Percentiles rank a stretch among this genome's conserved stretches.
phyloP scores from a whole-genome alignment of 495 filamentous ascomycete species.

The Annulohypoxylon nitens region DNA sequence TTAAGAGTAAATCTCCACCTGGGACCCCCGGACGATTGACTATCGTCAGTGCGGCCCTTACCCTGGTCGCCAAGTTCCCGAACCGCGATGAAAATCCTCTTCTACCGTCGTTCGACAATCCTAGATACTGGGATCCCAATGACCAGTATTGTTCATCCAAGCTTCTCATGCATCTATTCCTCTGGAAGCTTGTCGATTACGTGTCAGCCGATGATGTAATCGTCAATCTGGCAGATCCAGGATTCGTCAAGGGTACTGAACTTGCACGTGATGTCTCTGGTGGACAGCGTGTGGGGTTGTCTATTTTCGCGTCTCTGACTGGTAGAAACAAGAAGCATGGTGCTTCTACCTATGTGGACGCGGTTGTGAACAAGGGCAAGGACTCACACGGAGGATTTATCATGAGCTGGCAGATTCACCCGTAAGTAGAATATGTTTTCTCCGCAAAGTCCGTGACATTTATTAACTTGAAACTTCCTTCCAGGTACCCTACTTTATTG shows the following conservation, averaged over 20 bases:
- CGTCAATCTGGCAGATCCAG: constrained; percentile 63
- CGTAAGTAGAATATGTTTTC: constrained; percentile 50
- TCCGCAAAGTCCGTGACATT: too few relatives aligned
- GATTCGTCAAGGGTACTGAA: constrained; percentile 59
- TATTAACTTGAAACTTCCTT: background rate
- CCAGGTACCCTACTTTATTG: constrained; percentile 2
- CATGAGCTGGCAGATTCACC: constrained; percentile 59
- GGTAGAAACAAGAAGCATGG: constrained; percentile 52
- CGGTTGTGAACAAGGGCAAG: constrained; percentile 56
- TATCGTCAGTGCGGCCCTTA: constrained; percentile 56
- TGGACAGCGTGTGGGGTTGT: constrained; percentile 33
- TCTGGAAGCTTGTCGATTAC: constrained; percentile 59
- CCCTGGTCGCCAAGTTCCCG: constrained; percentile 53
- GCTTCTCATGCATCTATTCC: constrained; percentile 57
- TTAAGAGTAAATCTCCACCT: constrained; percentile 54
- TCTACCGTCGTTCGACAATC: constrained; percentile 59
- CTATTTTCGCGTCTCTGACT: constrained; percentile 45
- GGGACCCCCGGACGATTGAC: constrained; percentile 56
- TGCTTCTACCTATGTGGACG: constrained; percentile 58
- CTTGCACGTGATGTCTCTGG: constrained; percentile 51
- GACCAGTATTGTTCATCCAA: constrained; percentile 60
- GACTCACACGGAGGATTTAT: constrained; percentile 60
- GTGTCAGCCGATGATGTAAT: constrained; percentile 61
- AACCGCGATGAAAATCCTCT: constrained; percentile 50
- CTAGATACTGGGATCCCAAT: constrained; percentile 46